Percentiles rank a stretch among this genome's conserved stretches.
Conservation (phyloP, 371 early-diverging fungal genomes). For the Phascolomyces articulosus region DNA sequence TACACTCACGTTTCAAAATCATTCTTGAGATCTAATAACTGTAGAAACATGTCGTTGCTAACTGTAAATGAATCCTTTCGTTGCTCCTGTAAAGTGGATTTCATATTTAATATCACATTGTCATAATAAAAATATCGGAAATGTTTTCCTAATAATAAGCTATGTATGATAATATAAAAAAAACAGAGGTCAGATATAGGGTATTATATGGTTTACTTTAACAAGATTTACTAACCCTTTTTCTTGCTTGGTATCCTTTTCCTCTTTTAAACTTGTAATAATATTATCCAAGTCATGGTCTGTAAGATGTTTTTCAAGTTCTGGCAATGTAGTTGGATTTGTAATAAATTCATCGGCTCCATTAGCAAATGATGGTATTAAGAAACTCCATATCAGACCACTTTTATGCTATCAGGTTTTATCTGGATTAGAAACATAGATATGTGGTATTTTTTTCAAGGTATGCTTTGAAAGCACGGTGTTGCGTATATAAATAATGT, state of each 20-base stretch:
- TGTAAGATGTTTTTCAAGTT: conserved; percentile 28
- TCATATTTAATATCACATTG: conserved; percentile 41
- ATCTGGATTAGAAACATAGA: too few relatives aligned
- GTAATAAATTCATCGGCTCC: conserved; percentile 30
- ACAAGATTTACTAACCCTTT: conserved; percentile 45
- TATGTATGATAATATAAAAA: conserved; percentile 1
- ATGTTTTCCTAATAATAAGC: conserved; percentile 35
- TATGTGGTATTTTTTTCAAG: too few relatives aligned
- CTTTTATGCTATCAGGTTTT: conserved; percentile 29
- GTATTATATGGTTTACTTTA: too few relatives aligned
- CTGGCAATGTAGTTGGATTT: conserved; percentile 26
- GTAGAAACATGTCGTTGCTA: conserved; percentile 48
- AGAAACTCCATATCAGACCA: conserved; percentile 39
- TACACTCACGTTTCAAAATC: conserved; percentile 57
- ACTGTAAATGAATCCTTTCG: conserved; percentile 23
- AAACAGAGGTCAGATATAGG: neutral
- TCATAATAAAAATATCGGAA: conserved; percentile 51
- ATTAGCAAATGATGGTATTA: conserved; percentile 30
- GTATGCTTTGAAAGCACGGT: too few relatives aligned
- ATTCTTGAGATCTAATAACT: conserved; percentile 55
- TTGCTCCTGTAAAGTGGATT: conserved; percentile 36
- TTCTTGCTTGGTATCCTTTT: conserved; percentile 29
- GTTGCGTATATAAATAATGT: neutral
- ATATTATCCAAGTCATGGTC: conserved; percentile 27
- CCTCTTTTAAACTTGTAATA: conserved; percentile 17